Evolutionary conservation across 1,139 yeast species (phyloP), one percentile per base, ranked within the genome.

Genomic region (Hanseniaspora gamundiae): DNA sequence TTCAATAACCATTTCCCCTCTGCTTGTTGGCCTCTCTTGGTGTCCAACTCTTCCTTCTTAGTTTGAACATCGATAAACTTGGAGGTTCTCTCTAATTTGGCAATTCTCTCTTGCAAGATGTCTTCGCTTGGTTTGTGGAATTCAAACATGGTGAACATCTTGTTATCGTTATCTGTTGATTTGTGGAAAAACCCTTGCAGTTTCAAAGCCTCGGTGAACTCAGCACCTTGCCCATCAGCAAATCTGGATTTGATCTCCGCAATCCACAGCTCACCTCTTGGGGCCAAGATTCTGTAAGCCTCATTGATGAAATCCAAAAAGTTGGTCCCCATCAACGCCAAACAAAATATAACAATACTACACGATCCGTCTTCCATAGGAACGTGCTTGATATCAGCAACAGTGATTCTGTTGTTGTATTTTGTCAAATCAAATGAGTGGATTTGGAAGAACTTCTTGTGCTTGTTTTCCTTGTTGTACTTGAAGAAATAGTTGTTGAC

Each of bases 281-380:
- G 95, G 11, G 87, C 80, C 46, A 91, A 68, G 20, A 91, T 71
- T 53, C 99, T 73, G 59, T 83, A 71, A 0, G 96, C 98, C 60
- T 91, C 99, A 48, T 79, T 71, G 46, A 91, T 76, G 58, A 91
- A 93, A 58, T 91, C 97, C 48, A 88, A 67, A 60, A 88, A 87
- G 59, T 91, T 91, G 5, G 97, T 91, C 5, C 99, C 98, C 99
- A 93, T 91, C 52, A 91, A 70, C 0, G 97, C 93, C 47, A 91
- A 70, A 62, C 98, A 91, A 62, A 88, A 91, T 10, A 91, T 75
- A 14, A 85, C 98, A 41, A 91, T 71, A 22, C 88, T 76, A 54
- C 87, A 85, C 1, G 93, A 80, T 43, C 72, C 73, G 58, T 86
- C 86, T 1, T 70, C 73, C 51, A 93, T 62, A 24, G 98, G 98